phyloP scores from a whole-genome alignment of 2,329 filamentous ascomycete genomes.

The Exophiala viscosa region DNA sequence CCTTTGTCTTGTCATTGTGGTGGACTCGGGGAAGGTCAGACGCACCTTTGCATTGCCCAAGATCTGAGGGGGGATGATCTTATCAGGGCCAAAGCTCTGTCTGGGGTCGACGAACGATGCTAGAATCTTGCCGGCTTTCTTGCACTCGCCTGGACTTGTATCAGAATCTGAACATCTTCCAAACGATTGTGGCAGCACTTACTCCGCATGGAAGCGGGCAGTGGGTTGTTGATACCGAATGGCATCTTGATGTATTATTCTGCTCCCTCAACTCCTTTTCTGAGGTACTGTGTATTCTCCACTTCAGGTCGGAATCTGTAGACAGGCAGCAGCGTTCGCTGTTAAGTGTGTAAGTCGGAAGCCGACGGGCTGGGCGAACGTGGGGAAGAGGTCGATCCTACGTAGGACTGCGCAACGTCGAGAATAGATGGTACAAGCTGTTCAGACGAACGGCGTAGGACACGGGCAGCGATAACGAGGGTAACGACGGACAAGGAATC shows the following conservation, averaged over 20 bases:
- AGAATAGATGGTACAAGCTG: too few species aligned
- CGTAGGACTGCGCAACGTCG: background rate
- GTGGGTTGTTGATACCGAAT: constrained; percentile 32
- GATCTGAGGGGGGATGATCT: constrained; percentile 88
- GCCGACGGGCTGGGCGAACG: constrained; percentile 7
- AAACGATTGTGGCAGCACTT: constrained; percentile 30
- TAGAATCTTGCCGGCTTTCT: constrained; percentile 93
- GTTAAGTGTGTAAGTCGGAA: constrained; percentile 10
- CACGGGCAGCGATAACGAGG: too few species aligned
- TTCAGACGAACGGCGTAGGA: too few species aligned
- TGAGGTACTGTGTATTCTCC: constrained; percentile 6
- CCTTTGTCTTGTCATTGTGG: background rate
- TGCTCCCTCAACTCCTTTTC: constrained; percentile 1
- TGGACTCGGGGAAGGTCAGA: background rate
- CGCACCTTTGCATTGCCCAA: constrained; percentile 84
- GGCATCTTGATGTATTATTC: constrained; percentile 16
- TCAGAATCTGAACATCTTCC: constrained; percentile 29
- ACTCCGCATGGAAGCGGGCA: constrained; percentile 49
- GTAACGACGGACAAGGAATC: too few species aligned
- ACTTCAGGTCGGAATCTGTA: background rate
- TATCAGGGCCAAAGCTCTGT: constrained; percentile 92
- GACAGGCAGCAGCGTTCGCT: constrained; percentile 4
- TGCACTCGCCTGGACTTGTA: constrained; percentile 74
- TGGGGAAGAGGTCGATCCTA: background rate
- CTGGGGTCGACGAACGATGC: constrained; percentile 90